These are phyloP conservation scores for Talinum fruticosum DNA, from an alignment of 148 eudicot species.

Conservation along the genomic window DNA sequence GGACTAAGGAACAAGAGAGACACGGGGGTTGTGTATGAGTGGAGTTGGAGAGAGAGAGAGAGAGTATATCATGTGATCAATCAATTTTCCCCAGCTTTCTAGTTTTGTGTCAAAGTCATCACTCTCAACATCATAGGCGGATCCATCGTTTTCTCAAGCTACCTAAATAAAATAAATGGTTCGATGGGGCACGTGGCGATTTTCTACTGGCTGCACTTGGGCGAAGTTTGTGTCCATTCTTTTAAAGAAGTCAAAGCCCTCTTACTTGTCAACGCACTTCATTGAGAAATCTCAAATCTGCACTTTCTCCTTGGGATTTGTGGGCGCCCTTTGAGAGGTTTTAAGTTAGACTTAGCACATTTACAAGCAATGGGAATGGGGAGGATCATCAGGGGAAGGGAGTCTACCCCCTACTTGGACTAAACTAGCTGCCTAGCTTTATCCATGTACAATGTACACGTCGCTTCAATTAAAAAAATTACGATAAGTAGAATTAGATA, in stretches of 20 bases:
- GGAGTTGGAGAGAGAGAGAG: not conserved
- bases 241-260: slow-evolving; percentile 11
- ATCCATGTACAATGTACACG: not conserved
- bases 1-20: slow-evolving; percentile 28
- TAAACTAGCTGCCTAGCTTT: not conserved
- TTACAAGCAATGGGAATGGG: not conserved
- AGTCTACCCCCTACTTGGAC: not conserved
- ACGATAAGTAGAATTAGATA: no score
- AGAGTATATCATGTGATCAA: slow-evolving; percentile 23
- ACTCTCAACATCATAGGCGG: slow-evolving; percentile 17
- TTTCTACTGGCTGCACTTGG: not conserved
- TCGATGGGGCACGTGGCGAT: slow-evolving; percentile 20
- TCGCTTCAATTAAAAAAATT: not conserved
- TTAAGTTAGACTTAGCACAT: not conserved
- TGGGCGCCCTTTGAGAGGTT: not conserved
- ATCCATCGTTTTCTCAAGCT: slow-evolving; percentile 9
- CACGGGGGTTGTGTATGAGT: slow-evolving; percentile 5
- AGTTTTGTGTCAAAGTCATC: slow-evolving; percentile 19
- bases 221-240: slow-evolving; percentile 6
- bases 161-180: not conserved
- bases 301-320: slow-evolving; percentile 8
- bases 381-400: not conserved
- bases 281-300: not conserved
- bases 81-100: not conserved
- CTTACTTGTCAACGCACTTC: slow-evolving; percentile 8